Percentiles rank a stretch among this genome's conserved stretches.
Conservation (phyloP, 345 rosid genomes). For the Carallia pectinifolia region DNA sequence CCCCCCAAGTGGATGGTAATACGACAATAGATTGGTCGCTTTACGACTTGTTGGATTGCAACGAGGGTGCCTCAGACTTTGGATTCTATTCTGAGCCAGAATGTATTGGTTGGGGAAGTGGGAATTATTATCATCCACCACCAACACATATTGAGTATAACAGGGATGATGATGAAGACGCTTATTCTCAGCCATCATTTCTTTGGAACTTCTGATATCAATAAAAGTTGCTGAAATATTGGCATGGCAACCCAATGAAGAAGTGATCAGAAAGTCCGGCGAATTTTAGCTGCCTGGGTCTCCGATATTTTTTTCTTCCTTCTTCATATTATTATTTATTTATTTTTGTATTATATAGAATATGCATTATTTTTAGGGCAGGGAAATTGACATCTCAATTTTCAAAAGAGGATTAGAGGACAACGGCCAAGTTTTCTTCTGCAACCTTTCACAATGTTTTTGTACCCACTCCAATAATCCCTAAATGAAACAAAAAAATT, state of each 20-base stretch:
- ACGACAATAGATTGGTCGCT: constrained; percentile 44
- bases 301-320: not conserved
- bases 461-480: no score
- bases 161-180: constrained; percentile 1
- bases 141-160: constrained; percentile 20
- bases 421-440: not conserved
- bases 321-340: no score
- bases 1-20: constrained; percentile 6
- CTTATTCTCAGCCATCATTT: constrained; percentile 31
- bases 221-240: no score
- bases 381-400: no score
- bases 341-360: no score
- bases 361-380: not conserved
- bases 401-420: not conserved
- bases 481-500: no score
- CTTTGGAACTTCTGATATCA: constrained; percentile 52
- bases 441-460: no score
- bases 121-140: constrained; percentile 5
- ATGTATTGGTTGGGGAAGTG: not conserved
- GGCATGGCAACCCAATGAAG: no score
- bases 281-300: constrained; percentile 2
- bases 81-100: constrained; percentile 27
- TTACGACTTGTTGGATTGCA: constrained; percentile 27
- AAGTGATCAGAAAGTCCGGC: not conserved
- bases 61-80: constrained; percentile 19